These are phyloP conservation scores for Trichoderma arundinaceum DNA, from an alignment of 2,329 filamentous ascomycete species.

Conservation along the genomic window DNA sequence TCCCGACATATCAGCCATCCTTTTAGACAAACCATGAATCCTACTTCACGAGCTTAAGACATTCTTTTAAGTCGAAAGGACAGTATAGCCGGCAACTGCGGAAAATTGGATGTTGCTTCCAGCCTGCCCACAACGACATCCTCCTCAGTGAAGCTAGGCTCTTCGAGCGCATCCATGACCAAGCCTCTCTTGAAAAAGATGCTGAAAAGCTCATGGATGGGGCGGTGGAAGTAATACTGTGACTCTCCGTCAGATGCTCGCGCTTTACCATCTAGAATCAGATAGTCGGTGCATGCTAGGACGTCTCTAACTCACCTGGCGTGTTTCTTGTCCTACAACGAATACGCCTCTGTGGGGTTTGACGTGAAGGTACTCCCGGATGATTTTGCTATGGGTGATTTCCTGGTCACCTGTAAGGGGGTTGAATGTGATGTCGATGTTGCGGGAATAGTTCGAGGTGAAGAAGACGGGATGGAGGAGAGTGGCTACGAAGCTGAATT, in stretches of 20 bases:
- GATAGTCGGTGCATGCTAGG: neutral
- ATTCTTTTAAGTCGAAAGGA: constrained; percentile 33
- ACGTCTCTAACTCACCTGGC: constrained; percentile 41
- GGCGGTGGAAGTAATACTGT: constrained; percentile 52
- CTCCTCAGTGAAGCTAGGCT: constrained; percentile 51
- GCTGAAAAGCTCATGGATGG: constrained; percentile 51
- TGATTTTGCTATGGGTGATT: constrained; percentile 45
- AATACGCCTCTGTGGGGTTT: constrained; percentile 48
- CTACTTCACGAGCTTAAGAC: neutral
- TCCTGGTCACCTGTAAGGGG: constrained; percentile 45
- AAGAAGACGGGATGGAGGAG: constrained; percentile 57
- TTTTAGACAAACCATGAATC: neutral
- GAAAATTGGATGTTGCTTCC: constrained; percentile 48
- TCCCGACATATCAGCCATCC: too few relatives aligned
- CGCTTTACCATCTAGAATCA: neutral
- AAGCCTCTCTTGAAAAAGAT: constrained; percentile 51
- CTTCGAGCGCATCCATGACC: constrained; percentile 54
- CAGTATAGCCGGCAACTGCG: constrained; percentile 45
- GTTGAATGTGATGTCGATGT: constrained; percentile 48
- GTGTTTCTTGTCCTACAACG: constrained; percentile 42
- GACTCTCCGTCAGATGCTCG: neutral
- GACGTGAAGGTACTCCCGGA: constrained; percentile 52
- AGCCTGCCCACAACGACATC: constrained; percentile 40
- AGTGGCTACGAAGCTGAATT: constrained; percentile 53
- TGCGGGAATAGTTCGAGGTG: constrained; percentile 50